Evolutionary conservation across 257 asterid species (phyloP), one percentile per base, ranked within the genome.

Genomic region (Solanum okadae): DNA sequence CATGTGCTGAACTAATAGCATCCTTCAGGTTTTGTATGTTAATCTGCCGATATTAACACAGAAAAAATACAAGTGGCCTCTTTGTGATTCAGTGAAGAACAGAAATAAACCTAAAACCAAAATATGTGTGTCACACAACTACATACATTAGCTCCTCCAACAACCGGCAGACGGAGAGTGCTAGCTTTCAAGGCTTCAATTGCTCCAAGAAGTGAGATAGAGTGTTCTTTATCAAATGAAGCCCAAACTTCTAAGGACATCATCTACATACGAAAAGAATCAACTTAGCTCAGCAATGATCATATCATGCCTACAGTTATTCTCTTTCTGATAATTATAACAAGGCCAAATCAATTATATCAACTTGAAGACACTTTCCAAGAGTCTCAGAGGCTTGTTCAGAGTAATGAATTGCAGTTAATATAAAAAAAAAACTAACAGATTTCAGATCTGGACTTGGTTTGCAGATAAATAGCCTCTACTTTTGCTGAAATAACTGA

Each of bases 181-280:
- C 98, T 97, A 79, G 98, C 98, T 87, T 91, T 96, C 89, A 97
- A 91, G 77, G 98, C 96, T 93, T 96, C 98, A 65, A 93, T 97
- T 73, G 96, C 98, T 86, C 99, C 98, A 52, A 91, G 89, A 90
- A 97, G 87, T 88, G 96, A 93, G 73, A 93, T 89, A 7, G 89
- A 92, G 89, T 96, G 98, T 83, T 93, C 97, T 89, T 95, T 94
- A 84, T 94, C 99, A 87, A 94, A 72, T 38, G 93, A 92, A 37
- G 93, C 94, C 98, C 98, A 96, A 73, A 90, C 94, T 90, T 94
- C 98, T 87, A 97, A 90, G 88, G 46, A 90, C 46, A 75, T 87
- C 89, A 95, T 91, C 99, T 97, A 85, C 87, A 87, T 18, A 56
- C 22, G 23, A 79, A 40, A 67, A 65, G 88, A 81, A 88, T 65